These are phyloP conservation scores for Chrysoporthe austroafricana DNA, from an alignment of 2,329 filamentous ascomycete genomes.

Conservation along the genomic window DNA sequence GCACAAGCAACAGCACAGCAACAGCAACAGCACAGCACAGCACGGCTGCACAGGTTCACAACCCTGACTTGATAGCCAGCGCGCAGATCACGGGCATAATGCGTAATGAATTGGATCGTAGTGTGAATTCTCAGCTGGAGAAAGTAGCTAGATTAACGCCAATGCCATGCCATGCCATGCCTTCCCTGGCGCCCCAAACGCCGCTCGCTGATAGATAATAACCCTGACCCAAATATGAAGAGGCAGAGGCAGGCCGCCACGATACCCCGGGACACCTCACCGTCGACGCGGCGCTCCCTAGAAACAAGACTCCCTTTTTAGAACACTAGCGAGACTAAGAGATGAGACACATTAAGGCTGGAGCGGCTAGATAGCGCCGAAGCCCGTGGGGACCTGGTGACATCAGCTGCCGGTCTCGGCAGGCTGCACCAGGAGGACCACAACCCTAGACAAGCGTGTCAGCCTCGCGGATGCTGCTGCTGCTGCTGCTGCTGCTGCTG, in stretches of 20 bases:
- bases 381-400: no score
- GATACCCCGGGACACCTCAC: not conserved
- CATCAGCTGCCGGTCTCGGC: not conserved
- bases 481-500: no score
- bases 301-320: not conserved
- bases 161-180: not conserved
- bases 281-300: not conserved
- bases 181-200: not conserved
- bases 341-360: not conserved
- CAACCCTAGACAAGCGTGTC: slow-evolving; percentile 9
- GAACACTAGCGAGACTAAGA: no score
- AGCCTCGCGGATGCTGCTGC: not conserved
- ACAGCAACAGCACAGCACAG: not conserved
- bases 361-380: not conserved
- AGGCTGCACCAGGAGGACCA: slow-evolving; percentile 17
- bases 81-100: not conserved
- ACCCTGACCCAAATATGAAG: not conserved
- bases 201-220: not conserved
- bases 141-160: not conserved
- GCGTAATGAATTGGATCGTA: not conserved
- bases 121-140: not conserved
- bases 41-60: not conserved
- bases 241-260: no score
- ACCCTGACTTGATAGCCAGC: not conserved
- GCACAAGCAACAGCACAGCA: no score